These are phyloP conservation scores for Arachis stenosperma DNA, from an alignment of 306 rosid species.

Conservation along the genomic window DNA sequence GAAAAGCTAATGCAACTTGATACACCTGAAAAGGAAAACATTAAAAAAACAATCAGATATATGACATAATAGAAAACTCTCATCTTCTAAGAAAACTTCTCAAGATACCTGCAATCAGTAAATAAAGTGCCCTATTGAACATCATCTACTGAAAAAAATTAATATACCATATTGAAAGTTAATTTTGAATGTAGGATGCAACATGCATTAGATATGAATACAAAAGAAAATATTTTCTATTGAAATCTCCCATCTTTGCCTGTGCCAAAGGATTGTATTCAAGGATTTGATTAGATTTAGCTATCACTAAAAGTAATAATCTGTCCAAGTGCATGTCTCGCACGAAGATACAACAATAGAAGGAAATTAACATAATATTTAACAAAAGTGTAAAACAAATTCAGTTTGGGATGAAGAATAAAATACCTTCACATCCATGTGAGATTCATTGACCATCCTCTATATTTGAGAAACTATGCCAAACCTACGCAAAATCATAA, in stretches of 20 bases:
- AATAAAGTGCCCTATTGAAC: neutral
- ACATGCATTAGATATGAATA: constrained; percentile 38
- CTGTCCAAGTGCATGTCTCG: no score
- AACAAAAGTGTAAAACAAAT: no score
- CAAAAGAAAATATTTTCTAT: constrained; percentile 39
- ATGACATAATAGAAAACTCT: constrained; percentile 22
- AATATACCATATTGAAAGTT: constrained; percentile 55
- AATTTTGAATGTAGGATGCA: constrained; percentile 36
- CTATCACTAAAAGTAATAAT: no score
- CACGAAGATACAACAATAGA: no score
- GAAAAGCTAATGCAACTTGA: neutral
- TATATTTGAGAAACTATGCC: no score
- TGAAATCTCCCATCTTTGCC: neutral
- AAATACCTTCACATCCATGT: no score
- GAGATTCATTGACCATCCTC: no score
- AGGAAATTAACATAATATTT: no score
- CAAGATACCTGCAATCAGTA: neutral
- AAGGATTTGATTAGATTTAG: no score
- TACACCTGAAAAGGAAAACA: constrained; percentile 2
- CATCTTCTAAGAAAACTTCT: constrained; percentile 14
- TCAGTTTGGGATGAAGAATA: no score
- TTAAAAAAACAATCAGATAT: constrained; percentile 15
- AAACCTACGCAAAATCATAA: no score
- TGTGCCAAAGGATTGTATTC: no score
- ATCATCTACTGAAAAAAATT: neutral